Evolutionary conservation across 306 rosid genomes (phyloP).

Genomic region (Lathyrus aphaca): DNA sequence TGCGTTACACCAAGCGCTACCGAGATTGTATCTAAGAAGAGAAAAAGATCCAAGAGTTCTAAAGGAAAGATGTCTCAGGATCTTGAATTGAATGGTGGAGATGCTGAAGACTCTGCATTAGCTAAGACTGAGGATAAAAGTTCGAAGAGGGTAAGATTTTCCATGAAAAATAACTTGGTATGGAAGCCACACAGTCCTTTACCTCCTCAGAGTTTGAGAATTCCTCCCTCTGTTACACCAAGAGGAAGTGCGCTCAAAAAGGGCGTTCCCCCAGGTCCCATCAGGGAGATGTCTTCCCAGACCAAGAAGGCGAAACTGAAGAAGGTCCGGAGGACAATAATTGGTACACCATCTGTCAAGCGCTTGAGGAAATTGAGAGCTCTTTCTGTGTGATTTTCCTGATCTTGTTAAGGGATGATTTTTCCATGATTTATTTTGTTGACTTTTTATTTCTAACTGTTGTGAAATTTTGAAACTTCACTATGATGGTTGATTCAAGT

Average conservation of each 20-base stretch:
- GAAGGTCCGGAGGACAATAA: constrained; percentile 66
- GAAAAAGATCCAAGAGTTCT: constrained; percentile 76
- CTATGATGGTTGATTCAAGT: constrained; percentile 41
- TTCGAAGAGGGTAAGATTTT: constrained; percentile 81
- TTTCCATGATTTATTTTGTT: constrained; percentile 37
- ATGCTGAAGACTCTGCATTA: constrained; percentile 42
- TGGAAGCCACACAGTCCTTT: constrained; percentile 95
- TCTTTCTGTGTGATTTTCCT: constrained; percentile 40
- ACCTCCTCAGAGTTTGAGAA: constrained; percentile 86
- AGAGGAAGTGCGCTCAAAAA: constrained; percentile 99
- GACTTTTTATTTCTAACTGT: constrained; percentile 27
- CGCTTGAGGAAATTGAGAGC: constrained; percentile 72
- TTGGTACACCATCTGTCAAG: constrained; percentile 59
- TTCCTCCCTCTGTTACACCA: constrained; percentile 94
- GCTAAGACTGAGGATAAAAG: constrained; percentile 75
- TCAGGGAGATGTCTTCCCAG: constrained; percentile 66
- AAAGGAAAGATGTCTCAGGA: constrained; percentile 46
- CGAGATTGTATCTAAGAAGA: constrained; percentile 65
- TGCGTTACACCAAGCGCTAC: constrained; percentile 44
- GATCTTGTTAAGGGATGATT: constrained; percentile 34
- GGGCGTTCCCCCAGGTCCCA: constrained; percentile 95
- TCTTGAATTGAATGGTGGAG: constrained; percentile 43
- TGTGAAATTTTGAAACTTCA: constrained; percentile 38
- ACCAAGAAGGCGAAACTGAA: constrained; percentile 64
- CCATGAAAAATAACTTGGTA: constrained; percentile 89